Base-by-base conservation (phyloP, 2,329 filamentous ascomycete genomes). In the Fusarium sp. region DNA sequence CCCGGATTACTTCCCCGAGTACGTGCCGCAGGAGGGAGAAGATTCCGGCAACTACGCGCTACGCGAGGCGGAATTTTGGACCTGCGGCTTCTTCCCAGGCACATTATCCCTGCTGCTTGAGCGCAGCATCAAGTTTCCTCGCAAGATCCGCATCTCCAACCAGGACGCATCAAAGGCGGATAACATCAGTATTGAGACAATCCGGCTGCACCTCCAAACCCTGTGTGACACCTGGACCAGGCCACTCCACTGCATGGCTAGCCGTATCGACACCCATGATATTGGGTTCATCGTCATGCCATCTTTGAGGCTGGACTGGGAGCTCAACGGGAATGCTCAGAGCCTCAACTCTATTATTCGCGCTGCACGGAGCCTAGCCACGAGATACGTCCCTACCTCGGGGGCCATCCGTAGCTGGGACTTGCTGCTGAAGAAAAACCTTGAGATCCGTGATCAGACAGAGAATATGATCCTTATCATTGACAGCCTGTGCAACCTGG, bases 201-300 rank as follows among this genome's bases (percentile, higher is more conserved):
- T 42, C 18, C 27, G 42, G 2, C 13, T 36, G 4, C 50, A 66
- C 8, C 38, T 72, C 9, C 33, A 42, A 7, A 23, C 59, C 1
- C 31, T 71, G 1, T 58, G 25, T 67, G 71, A 36, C 54, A 27
- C 60, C 18, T 67, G 67, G 68, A 57, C 68, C 9, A 51, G 49
- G 6, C 68, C 69, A 11, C 42, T 58, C 9, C 58, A 81, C 53
- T 66, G 51, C 14, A 82, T 82, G 75, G 73, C 79, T 8, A 74
- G 63, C 63, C 80, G 82, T 29, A 85, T 78, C 4, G 83, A 86
- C 58, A 87, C 84, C 0, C 85, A 87, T 61, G 85, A 87, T 42
- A 79, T 87, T 62, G 83, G 84, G 0, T 87, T 87, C 68, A 86
- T 87, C 25, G 79, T 86, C 4, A 79, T 82, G 55, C 84, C 84